phyloP scores from a whole-genome alignment of 2,329 filamentous ascomycete species.

The Paecilomyces variotii region DNA sequence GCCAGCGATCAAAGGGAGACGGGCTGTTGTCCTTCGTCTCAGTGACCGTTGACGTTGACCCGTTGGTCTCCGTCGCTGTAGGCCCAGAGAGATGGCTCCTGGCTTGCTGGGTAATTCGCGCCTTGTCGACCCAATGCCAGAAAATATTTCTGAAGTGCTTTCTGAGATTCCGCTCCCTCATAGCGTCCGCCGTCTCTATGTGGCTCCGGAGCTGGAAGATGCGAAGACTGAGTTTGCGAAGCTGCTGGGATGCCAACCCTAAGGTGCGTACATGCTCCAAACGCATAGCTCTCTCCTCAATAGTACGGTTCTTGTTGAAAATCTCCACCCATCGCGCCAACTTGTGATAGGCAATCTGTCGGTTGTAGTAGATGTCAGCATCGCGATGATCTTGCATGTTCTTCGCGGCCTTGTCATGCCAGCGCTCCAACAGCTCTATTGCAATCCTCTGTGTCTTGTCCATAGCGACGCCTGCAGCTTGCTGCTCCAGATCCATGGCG shows the following conservation, averaged over 20 bases:
- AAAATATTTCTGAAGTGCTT: slow-evolving; percentile 50
- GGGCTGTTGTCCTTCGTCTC: slow-evolving; percentile 14
- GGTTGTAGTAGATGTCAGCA: slow-evolving; percentile 30
- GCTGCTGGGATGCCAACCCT: slow-evolving; percentile 36
- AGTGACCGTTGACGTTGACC: not conserved
- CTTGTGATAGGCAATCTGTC: slow-evolving; percentile 29
- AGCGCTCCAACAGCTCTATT: slow-evolving; percentile 31
- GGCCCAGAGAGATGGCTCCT: slow-evolving; percentile 20
- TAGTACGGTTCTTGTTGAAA: slow-evolving; percentile 22
- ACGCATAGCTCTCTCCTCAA: slow-evolving; percentile 38
- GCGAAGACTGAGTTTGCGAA: slow-evolving; percentile 52
- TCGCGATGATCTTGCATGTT: slow-evolving; percentile 26
- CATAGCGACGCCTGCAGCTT: slow-evolving; percentile 30
- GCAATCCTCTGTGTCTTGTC: slow-evolving; percentile 25
- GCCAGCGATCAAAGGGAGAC: slow-evolving; percentile 28
- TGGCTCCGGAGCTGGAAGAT: slow-evolving; percentile 48
- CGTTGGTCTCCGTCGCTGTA: slow-evolving; percentile 2
- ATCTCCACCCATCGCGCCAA: slow-evolving; percentile 30
- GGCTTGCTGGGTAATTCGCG: slow-evolving; percentile 22
- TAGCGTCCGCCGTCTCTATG: slow-evolving; percentile 44
- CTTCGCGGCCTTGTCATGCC: slow-evolving; percentile 34
- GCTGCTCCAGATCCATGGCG: slow-evolving; percentile 29
- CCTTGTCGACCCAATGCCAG: slow-evolving; percentile 46
- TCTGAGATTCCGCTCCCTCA: slow-evolving; percentile 45
- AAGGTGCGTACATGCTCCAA: slow-evolving; percentile 42